Conservation (phyloP, 176 grass and related monocot species). For the Musa schizocarpa region DNA sequence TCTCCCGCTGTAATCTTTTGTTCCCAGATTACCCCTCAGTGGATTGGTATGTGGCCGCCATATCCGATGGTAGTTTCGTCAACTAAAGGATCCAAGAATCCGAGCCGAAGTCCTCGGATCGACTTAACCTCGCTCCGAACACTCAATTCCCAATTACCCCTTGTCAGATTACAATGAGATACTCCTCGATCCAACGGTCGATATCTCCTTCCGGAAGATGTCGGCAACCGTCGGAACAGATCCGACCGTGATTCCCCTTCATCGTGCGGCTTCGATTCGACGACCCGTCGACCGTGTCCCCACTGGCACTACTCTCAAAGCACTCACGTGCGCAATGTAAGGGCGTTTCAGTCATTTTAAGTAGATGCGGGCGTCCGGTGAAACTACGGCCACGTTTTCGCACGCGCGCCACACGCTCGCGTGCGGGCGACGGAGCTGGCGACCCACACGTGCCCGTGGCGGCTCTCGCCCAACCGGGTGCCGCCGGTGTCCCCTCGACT, state of each 20-base stretch:
- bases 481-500: neutral
- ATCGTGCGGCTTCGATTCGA: neutral
- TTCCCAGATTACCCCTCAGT: neutral
- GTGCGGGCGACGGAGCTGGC: neutral
- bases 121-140: too few relatives aligned
- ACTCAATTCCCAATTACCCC: too few relatives aligned
- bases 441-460: neutral
- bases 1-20: neutral
- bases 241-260: neutral
- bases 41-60: neutral
- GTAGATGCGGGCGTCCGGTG: neutral
- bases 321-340: neutral
- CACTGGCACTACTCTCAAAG: neutral
- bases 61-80: too few relatives aligned
- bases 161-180: too few relatives aligned
- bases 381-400: neutral
- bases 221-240: neutral
- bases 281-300: neutral
- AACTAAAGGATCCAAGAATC: too few relatives aligned
- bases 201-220: too few relatives aligned
- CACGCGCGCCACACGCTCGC: neutral
- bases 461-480: neutral
- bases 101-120: too few relatives aligned
- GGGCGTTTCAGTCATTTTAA: neutral
- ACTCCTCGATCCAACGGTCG: neutral